Evolutionary conservation across 768 basidiomycete species (phyloP).

Genomic region (Boletus huronensis): DNA sequence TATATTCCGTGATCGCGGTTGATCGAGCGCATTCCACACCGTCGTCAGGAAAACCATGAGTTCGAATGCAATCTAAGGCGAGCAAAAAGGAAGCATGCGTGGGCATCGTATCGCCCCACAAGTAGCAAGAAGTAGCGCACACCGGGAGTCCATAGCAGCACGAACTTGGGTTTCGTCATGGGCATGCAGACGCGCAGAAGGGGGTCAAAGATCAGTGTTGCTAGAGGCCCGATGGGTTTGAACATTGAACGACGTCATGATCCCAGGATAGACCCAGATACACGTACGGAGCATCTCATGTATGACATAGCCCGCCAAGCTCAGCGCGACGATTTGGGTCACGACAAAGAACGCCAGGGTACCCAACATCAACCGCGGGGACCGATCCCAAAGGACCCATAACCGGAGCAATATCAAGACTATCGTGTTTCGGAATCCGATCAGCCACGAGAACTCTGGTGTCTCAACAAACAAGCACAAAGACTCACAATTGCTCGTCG

Average conservation of each 20-base stretch:
- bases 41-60: slow-evolving; percentile 28
- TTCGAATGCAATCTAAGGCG: slow-evolving; percentile 30
- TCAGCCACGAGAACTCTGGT: slow-evolving; percentile 1
- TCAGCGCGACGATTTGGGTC: slow-evolving; percentile 27
- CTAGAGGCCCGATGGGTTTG: slow-evolving; percentile 2
- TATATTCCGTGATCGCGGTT: slow-evolving; percentile 15
- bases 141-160: slow-evolving; percentile 30
- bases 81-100: background rate
- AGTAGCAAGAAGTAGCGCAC: slow-evolving; percentile 5
- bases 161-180: slow-evolving; percentile 16
- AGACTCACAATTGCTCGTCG: slow-evolving; percentile 35
- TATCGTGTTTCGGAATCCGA: slow-evolving; percentile 7
- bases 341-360: slow-evolving; percentile 31
- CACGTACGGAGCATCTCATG: slow-evolving; percentile 28
- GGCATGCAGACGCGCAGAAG: slow-evolving; percentile 21
- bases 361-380: slow-evolving; percentile 24
- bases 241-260: background rate
- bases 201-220: slow-evolving; percentile 12
- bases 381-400: slow-evolving; percentile 37
- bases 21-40: slow-evolving; percentile 30
- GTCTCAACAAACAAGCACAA: background rate
- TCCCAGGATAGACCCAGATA: background rate
- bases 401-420: slow-evolving; percentile 39
- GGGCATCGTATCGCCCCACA: background rate
- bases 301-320: slow-evolving; percentile 24